phyloP scores from a whole-genome alignment of 2,329 filamentous ascomycete species.

The Cryphonectria parasitica region DNA sequence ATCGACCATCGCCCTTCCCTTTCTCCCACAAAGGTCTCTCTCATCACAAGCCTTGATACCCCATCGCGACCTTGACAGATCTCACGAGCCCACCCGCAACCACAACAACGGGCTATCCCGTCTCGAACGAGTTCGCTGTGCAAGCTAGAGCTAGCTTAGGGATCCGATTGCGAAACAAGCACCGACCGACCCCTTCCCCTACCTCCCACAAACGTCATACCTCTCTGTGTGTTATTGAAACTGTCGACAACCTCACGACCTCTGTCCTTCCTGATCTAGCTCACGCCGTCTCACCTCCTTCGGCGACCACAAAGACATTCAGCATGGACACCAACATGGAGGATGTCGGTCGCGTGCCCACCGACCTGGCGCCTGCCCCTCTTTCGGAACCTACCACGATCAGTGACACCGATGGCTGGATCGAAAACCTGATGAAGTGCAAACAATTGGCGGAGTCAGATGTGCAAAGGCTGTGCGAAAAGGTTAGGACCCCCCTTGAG shows the following conservation, averaged over 20 bases:
- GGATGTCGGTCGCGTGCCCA: conserved; percentile 86
- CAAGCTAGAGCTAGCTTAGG: conserved; percentile 20
- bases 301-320: conserved; percentile 23
- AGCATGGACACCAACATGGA: conserved; percentile 98
- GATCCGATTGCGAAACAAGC: conserved; percentile 24
- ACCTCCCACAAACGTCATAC: conserved; percentile 28
- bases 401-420: conserved; percentile 95
- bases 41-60: conserved; percentile 30
- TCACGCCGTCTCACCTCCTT: conserved; percentile 17
- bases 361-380: conserved; percentile 73
- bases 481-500: conserved; percentile 61
- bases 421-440: conserved; percentile 97
- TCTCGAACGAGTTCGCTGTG: conserved; percentile 17
- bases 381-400: conserved; percentile 81
- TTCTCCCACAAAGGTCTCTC: conserved; percentile 2
- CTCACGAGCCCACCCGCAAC: conserved; percentile 15
- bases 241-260: conserved; percentile 30
- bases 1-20: conserved; percentile 5
- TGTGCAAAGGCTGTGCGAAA: conserved; percentile 95
- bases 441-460: conserved; percentile 96
- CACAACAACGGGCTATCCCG: conserved; percentile 9
- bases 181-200: conserved; percentile 20
- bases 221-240: conserved; percentile 19
- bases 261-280: conserved; percentile 15
- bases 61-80: conserved; percentile 21